These are phyloP conservation scores for Penicillium oxalicum DNA, from an alignment of 2,329 filamentous ascomycete species.

Conservation along the genomic window DNA sequence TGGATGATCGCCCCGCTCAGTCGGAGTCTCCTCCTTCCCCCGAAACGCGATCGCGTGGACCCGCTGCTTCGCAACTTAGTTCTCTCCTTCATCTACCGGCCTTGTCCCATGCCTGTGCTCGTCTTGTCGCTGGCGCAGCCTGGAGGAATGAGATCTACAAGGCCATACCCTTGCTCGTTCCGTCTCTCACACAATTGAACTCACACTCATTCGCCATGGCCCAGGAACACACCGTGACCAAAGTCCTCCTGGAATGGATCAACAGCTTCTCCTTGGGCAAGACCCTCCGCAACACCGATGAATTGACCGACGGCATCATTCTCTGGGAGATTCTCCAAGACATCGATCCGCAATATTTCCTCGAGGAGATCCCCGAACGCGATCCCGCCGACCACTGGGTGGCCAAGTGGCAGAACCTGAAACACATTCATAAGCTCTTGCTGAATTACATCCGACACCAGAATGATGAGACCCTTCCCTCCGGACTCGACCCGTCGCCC, in stretches of 20 bases:
- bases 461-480: constrained; percentile 39
- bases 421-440: constrained; percentile 44
- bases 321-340: constrained; percentile 46
- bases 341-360: constrained; percentile 44
- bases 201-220: constrained; percentile 31
- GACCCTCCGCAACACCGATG: constrained; percentile 36
- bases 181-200: constrained; percentile 5
- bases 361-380: constrained; percentile 43
- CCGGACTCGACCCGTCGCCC: constrained; percentile 39
- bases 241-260: constrained; percentile 45
- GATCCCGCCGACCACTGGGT: constrained; percentile 43
- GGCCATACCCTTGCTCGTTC: constrained; percentile 4
- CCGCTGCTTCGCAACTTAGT: constrained; percentile 13
- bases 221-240: constrained; percentile 41
- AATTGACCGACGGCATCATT: constrained; percentile 42
- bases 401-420: constrained; percentile 45
- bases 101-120: not conserved
- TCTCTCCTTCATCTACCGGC: constrained; percentile 5
- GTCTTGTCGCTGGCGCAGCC: constrained; percentile 3
- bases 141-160: constrained; percentile 14
- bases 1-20: not conserved
- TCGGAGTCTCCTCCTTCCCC: constrained; percentile 12
- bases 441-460: constrained; percentile 42
- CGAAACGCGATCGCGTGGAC: constrained; percentile 22
- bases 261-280: constrained; percentile 42